Percentiles rank a stretch among this genome's conserved stretches.
Evolutionary conservation across 768 basidiomycete genomes (phyloP).

Genomic region (Phallus indusiatus): DNA sequence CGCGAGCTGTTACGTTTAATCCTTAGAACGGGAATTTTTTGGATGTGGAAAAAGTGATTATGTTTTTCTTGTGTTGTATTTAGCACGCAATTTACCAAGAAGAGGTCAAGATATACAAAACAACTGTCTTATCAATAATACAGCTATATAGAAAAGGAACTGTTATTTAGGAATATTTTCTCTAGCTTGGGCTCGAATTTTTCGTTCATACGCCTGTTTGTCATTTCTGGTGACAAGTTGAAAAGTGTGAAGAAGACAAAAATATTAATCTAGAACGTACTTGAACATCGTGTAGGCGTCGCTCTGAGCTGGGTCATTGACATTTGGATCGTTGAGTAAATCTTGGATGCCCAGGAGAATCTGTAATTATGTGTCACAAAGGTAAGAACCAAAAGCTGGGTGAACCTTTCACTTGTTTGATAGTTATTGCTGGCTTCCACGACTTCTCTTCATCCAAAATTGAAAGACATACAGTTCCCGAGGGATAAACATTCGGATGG

Average conservation of each 20-base stretch:
- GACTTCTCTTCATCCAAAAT: constrained; percentile 98
- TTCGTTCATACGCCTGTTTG: constrained; percentile 81
- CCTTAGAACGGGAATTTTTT: too few relatives aligned
- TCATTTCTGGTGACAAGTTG: constrained; percentile 59
- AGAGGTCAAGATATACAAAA: neutral
- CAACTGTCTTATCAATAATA: neutral
- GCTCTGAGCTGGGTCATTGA: constrained; percentile 95
- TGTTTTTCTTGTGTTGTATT: too few relatives aligned
- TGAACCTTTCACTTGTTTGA: constrained; percentile 74
- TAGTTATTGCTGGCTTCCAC: constrained; percentile 98
- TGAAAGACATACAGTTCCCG: constrained; percentile 95
- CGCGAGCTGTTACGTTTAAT: too few relatives aligned
- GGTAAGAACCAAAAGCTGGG: neutral
- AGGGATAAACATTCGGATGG: constrained; percentile 98
- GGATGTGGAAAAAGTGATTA: too few relatives aligned
- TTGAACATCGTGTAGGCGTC: constrained; percentile 99
- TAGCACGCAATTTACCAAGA: neutral
- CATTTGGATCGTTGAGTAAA: constrained; percentile 89
- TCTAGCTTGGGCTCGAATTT: constrained; percentile 76
- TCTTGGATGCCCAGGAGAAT: constrained; percentile 95
- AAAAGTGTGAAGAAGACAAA: neutral
- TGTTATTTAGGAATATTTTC: constrained; percentile 80
- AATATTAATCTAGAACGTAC: constrained; percentile 37
- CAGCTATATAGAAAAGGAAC: neutral
- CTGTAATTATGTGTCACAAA: constrained; percentile 30